Base-by-base conservation (phyloP, 2,329 filamentous ascomycete genomes). In the Teratosphaeriaceae sp. region DNA sequence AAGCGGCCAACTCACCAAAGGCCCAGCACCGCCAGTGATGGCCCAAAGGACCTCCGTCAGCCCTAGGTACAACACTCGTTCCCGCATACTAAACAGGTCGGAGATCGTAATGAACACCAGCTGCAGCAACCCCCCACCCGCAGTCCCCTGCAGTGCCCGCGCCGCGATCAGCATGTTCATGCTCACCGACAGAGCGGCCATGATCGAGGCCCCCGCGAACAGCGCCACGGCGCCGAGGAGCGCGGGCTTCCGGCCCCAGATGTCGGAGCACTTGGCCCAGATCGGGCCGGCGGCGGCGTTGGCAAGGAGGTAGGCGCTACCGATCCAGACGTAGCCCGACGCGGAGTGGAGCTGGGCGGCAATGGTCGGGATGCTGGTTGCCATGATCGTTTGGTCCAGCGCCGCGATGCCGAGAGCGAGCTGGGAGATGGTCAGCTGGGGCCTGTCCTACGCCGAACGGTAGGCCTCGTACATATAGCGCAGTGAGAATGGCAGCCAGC, bases 241-340 rank as follows among this genome's bases (percentile, higher is more conserved):
- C 26, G 77, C 74, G 2, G 67, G 63, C 49, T 79, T 79, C 1
- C 76, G 67, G 13, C 75, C 75, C 71, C 73, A 79, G 26, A 79
- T 79, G 50, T 79, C 75, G 2, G 67, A 72, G 1, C 76, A 52
- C 39, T 76, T 77, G 3, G 80, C 82, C 84, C 84, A 88, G n/a
- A 83, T 75, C 0, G 84, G 82, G 0, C 76, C 78, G 2, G 73
- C 73, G 0, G 83, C 80, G 0, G 83, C 80, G 54, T 79, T 79
- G 13, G 80, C 81, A 9, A 89, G 75, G 3, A 88, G 69, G 60
- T 84, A 89, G 0, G 84, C 78, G 21, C 76, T 80, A 1, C 84
- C 85, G 47, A 90, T 84, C 86, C 85, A 90, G 12, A 37, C 21
- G 63, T 88, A 89, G 19, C 84, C 84, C 13, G 76, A 69, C 2